Conservation (phyloP, 75 land plant species). For the Adiantum capillusveneris region DNA sequence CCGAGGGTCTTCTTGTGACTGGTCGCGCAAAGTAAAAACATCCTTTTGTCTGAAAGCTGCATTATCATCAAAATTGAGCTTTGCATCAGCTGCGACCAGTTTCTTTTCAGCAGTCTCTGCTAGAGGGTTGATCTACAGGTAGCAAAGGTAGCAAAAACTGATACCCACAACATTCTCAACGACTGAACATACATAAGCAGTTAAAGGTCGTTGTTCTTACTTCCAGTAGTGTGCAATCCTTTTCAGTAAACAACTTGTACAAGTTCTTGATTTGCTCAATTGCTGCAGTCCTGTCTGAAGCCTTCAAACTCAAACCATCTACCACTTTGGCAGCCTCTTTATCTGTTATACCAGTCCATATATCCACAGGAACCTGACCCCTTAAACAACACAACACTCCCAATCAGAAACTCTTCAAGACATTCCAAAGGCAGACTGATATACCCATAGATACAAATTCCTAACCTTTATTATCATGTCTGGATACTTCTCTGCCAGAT, state of each 20-base stretch:
- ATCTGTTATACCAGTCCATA: constrained; percentile 86
- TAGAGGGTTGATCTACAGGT: constrained; percentile 72
- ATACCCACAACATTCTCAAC: constrained; percentile 1
- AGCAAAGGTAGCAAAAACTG: background rate
- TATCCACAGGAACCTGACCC: constrained; percentile 81
- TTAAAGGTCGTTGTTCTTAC: constrained; percentile 14
- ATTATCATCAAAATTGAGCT: constrained; percentile 97
- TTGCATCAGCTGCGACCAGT: constrained; percentile 94
- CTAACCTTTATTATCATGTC: constrained; percentile 90
- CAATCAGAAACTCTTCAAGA: background rate
- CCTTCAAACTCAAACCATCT: constrained; percentile 69
- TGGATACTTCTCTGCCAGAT: constrained; percentile 96
- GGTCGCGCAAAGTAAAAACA: constrained; percentile 83
- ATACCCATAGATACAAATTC: background rate
- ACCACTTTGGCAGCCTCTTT: constrained; percentile 98
- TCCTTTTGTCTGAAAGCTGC: constrained; percentile 90
- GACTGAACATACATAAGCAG: background rate
- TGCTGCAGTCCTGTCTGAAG: constrained; percentile 56
- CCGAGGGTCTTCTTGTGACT: constrained; percentile 93
- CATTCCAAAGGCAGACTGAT: background rate
- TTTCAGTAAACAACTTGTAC: constrained; percentile 68
- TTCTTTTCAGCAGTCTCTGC: constrained; percentile 82
- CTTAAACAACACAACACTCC: background rate
- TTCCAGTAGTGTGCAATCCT: constrained; percentile 92
- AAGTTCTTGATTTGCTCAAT: constrained; percentile 93